Percentiles rank a stretch among this genome's conserved stretches.
Evolutionary conservation across 495 filamentous ascomycete genomes (phyloP).

Genomic region (Sordaria brevicollis): DNA sequence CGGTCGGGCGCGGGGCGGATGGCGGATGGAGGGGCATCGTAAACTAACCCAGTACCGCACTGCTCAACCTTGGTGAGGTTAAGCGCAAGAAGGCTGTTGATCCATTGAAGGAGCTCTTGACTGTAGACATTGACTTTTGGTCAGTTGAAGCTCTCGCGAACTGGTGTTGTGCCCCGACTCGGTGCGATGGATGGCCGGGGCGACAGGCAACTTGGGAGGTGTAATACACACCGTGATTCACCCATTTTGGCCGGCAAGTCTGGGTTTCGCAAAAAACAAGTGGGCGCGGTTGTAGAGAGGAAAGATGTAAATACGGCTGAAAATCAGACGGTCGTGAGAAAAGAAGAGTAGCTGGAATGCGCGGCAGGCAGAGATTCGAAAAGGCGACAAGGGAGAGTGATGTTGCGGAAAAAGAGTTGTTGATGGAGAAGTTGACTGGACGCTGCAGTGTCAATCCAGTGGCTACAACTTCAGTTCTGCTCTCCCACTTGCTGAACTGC

Average conservation of each 20-base stretch:
- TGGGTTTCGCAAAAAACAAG: conserved; percentile 3
- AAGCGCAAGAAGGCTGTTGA: conserved; percentile 93
- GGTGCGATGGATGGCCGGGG: neutral
- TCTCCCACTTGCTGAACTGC: neutral
- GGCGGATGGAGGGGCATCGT: conserved; percentile 20
- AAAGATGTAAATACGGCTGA: neutral
- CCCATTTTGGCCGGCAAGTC: conserved; percentile 24
- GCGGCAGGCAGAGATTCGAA: conserved; percentile 10
- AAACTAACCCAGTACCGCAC: conserved; percentile 89
- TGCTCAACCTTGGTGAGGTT: conserved; percentile 98
- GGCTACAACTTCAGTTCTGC: neutral
- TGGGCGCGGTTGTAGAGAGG: neutral
- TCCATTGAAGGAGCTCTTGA: conserved; percentile 93
- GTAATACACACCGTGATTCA: conserved; percentile 25
- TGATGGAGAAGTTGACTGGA: neutral
- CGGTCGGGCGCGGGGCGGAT: conserved; percentile 22
- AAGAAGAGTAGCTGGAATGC: neutral
- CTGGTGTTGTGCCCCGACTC: neutral
- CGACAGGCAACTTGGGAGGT: neutral
- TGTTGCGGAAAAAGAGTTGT: neutral
- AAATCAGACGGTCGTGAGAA: neutral
- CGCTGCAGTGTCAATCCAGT: neutral
- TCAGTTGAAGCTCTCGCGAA: conserved; percentile 8
- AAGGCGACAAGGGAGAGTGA: neutral
- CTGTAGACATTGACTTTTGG: conserved; percentile 32